phyloP scores from a whole-genome alignment of 306 rosid species.

The Cucurbita moschata region DNA sequence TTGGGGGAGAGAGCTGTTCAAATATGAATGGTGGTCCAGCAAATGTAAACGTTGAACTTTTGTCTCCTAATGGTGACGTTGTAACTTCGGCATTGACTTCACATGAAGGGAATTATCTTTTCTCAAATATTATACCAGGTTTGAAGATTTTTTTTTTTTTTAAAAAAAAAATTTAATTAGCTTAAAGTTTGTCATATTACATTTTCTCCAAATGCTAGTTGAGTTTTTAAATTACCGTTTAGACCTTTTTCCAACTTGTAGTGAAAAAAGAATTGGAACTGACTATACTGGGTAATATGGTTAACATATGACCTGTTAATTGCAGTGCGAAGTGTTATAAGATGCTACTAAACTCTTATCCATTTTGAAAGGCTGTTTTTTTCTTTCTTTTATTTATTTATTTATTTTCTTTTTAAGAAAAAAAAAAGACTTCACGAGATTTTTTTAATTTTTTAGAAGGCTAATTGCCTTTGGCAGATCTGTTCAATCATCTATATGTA shows the following conservation, averaged over 20 bases:
- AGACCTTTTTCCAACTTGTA: not conserved
- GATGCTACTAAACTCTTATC: not conserved
- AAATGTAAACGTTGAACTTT: slow-evolving; percentile 61
- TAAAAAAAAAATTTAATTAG: not conserved
- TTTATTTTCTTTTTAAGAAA: too few species aligned
- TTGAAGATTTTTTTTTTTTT: slow-evolving; percentile 14
- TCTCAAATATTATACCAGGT: slow-evolving; percentile 82
- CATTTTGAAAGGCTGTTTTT: not conserved
- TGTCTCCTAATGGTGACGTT: slow-evolving; percentile 48
- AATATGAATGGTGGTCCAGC: slow-evolving; percentile 72
- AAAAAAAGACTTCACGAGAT: not conserved
- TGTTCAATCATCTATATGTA: not conserved
- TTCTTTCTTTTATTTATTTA: too few species aligned
- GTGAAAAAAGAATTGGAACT: not conserved
- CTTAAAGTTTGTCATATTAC: not conserved
- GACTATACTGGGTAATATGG: not conserved
- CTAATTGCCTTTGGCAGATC: not conserved
- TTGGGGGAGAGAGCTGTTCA: slow-evolving; percentile 77
- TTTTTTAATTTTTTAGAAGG: not conserved
- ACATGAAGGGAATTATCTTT: slow-evolving; percentile 57
- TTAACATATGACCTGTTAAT: not conserved
- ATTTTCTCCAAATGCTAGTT: not conserved
- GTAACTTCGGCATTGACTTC: slow-evolving; percentile 64
- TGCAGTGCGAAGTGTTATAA: not conserved
- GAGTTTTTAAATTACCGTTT: not conserved